Evolutionary conservation across 225 moss, liverwort and hornwort species (phyloP).

Genomic region (Antitrichia curtipendula): DNA sequence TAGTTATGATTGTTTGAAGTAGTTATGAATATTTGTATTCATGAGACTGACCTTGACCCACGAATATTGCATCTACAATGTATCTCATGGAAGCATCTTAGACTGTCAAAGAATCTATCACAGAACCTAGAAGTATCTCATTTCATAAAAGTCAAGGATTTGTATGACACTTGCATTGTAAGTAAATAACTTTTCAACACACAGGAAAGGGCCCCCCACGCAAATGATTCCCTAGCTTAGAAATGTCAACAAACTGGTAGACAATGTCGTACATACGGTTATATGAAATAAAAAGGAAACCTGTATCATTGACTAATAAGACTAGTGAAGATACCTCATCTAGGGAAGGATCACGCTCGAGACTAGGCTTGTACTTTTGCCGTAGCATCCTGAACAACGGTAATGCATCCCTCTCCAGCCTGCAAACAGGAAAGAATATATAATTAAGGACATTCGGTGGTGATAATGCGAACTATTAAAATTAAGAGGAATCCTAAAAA

Average conservation of each 20-base stretch:
- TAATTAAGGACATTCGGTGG: neutral
- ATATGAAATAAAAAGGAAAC: neutral
- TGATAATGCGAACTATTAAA: neutral
- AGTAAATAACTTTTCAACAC: neutral
- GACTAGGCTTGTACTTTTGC: constrained; percentile 88
- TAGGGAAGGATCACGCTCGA: constrained; percentile 79
- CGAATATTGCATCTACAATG: neutral
- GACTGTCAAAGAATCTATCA: neutral
- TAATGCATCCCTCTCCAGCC: constrained; percentile 88
- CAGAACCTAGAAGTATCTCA: neutral
- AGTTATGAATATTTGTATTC: neutral
- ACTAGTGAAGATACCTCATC: constrained; percentile 56
- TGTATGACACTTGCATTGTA: neutral
- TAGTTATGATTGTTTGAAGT: neutral
- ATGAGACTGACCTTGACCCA: neutral
- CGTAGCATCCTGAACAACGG: constrained; percentile 86
- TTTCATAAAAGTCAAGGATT: neutral
- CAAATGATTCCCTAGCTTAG: neutral
- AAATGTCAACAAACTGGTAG: neutral
- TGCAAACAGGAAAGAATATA: constrained; percentile 1
- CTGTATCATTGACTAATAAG: neutral
- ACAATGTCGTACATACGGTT: neutral
- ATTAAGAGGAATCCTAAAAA: neutral
- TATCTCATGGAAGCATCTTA: neutral
- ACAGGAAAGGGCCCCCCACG: neutral